Base-by-base conservation (phyloP, 257 asterid genomes). In the Anisodus acutangulus region DNA sequence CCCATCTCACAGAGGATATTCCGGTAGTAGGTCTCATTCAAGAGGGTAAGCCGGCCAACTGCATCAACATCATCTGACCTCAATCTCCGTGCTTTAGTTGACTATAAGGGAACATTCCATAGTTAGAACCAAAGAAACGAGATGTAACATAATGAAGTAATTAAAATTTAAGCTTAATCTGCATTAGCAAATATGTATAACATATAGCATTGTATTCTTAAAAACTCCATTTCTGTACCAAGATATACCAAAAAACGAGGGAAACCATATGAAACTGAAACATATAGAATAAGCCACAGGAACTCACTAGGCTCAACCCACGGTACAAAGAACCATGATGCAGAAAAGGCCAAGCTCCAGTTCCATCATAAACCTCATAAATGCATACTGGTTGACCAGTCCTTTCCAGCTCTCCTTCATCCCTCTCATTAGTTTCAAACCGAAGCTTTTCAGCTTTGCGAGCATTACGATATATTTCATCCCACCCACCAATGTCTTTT, bases 371-470 rank as follows among this genome's bases (percentile, higher is more conserved):
- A 72, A 93, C 94, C 92, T 95, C 99, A 86, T 97, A 97, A 62
- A 97, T 93, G 90, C 99, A 95, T 83, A 97, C 51, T 83, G 95
- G 93, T 84, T 97, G 98, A 82, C 99, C 99, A 39, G 98, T 97
- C 89, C 99, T 93, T 91, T 97, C 99, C 53, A 97, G 94, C 89
- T 97, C 99, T 54, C 98, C 99, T 92, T 97, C 98, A 86, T 97
- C 99, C 88, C 98, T 93, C 91, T 95, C 97, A 64, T 95, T 93
- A 54, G 89, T 83, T 93, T 97, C 97, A 88, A 95, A 97, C 86
- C 86, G 90, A n/a, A 95, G 94, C 89, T 93, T 97, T 86, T 97
- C 99, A 64, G 97, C 88, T 89, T 93, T 97, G 51, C 98, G 93
- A 89, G 97, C 98, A 92, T 88, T 93, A 72, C 94, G 97, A 87